Conservation (phyloP, 2,329 filamentous ascomycete genomes). For the Colletotrichum plurivorum region DNA sequence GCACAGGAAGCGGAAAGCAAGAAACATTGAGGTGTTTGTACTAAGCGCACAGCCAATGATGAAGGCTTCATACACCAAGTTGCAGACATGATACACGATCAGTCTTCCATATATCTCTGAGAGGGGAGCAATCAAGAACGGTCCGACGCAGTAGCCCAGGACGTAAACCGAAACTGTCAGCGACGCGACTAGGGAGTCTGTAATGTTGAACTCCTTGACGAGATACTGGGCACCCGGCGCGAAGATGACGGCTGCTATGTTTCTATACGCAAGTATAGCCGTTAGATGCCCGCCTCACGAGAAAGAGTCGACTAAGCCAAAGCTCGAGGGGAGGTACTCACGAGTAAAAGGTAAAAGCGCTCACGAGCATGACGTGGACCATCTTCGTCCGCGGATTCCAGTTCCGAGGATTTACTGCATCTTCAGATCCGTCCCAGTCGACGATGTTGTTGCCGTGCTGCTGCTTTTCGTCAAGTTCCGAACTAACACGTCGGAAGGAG, state of each 20-base stretch:
- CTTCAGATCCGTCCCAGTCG: constrained; percentile 71
- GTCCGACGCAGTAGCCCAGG: constrained; percentile 73
- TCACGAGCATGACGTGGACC: constrained; percentile 53
- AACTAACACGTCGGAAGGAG: background rate
- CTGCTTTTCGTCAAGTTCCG: background rate
- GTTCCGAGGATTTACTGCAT: constrained; percentile 72
- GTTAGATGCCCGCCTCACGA: background rate
- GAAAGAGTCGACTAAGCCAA: too few relatives aligned
- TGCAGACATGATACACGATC: constrained; percentile 49
- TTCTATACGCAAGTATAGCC: background rate
- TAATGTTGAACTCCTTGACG: constrained; percentile 64
- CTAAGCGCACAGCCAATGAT: constrained; percentile 48
- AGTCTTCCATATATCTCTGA: constrained; percentile 55
- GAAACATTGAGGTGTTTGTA: constrained; percentile 46
- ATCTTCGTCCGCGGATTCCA: constrained; percentile 61
- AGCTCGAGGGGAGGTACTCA: constrained; percentile 27
- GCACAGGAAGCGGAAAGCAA: constrained; percentile 50
- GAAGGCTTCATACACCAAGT: constrained; percentile 49
- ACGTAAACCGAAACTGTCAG: constrained; percentile 76
- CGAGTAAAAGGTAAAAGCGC: constrained; percentile 55
- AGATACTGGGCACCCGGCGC: constrained; percentile 68
- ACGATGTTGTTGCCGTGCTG: constrained; percentile 49
- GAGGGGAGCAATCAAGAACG: constrained; percentile 63
- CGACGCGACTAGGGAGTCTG: constrained; percentile 59
- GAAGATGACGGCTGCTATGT: constrained; percentile 66